Evolutionary conservation across 768 basidiomycete genomes (phyloP), one percentile per base, ranked within the genome.

Genomic region (Amylocystis lapponica): DNA sequence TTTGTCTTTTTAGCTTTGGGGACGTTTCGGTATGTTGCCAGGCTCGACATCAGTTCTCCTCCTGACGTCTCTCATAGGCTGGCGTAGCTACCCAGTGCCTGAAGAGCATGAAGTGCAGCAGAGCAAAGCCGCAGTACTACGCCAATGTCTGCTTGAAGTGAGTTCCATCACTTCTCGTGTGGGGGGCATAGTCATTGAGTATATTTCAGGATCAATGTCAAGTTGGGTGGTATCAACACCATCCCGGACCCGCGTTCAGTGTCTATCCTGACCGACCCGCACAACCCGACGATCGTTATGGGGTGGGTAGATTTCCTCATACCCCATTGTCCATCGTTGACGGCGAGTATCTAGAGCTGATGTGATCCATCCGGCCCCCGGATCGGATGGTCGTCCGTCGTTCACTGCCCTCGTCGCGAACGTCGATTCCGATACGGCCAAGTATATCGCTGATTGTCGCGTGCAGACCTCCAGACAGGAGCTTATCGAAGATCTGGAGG

Each of bases 51-150:
- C 9, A 13, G 21, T 30, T 19, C 16, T 26, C 16, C 14, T 41
- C 9, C 33, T 34, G 8, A 37, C 36, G 10, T 35, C 21, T 20
- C 42, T 16, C 13, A 25, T 54, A 83, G 79, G 70, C 74, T 52
- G 88, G 88, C 20, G 78, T 88, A 7, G 79, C 86, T 0, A 90
- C 87, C 0, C 87, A 90, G 48, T 90, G 87, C 57, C 52, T 90
- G 53, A 86, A 85, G 59, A 69, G 70, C 14, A 62, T 58, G 4
- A 87, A 88, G 53, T 84, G 83, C 54, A 71, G 63, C 50, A 66
- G 73, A 4, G 86, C 83, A 0, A 87, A 80, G 46, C 63, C 75
- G 0, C 88, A 90, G 49, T 91, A 89, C 52, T 90, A 72, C 46
- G 87, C 87, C 1, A 91, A 90, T 47, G 82, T 89, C 5, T 79